Percentiles rank a stretch among this genome's conserved stretches.
phyloP scores from a whole-genome alignment of 2,329 filamentous ascomycete genomes.

The Talaromyces piceae region DNA sequence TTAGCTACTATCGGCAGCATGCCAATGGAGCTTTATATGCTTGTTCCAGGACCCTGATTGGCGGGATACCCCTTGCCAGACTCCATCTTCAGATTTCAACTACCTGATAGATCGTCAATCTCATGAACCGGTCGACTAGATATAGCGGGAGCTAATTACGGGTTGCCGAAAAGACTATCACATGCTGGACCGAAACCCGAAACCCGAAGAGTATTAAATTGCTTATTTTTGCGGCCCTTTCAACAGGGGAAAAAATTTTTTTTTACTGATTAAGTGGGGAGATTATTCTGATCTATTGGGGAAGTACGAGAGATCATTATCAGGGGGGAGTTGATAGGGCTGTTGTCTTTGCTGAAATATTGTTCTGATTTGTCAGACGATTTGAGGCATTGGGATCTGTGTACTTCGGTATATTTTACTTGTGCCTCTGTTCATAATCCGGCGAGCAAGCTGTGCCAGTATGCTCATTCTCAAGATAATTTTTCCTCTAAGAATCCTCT shows the following conservation, averaged over 20 bases:
- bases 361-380: not conserved
- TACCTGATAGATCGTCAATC: no score
- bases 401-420: no score
- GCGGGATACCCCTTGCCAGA: no score
- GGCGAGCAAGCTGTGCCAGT: no score
- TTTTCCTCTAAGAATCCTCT: no score
- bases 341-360: not conserved
- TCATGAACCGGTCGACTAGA: not conserved
- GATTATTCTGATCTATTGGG: not conserved
- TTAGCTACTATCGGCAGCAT: no score
- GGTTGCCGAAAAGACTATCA: not conserved
- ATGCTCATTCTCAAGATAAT: no score
- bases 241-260: not conserved
- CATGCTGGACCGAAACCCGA: slow-evolving; percentile 1
- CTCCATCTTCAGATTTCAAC: no score
- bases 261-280: not conserved
- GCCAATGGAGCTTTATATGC: no score
- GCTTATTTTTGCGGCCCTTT: not conserved
- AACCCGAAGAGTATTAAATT: not conserved
- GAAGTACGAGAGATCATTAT: not conserved
- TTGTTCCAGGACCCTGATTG: no score
- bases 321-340: not conserved
- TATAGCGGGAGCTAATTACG: not conserved
- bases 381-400: no score
- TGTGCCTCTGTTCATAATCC: no score